A percentile compares a stretch with the other conserved stretches of the same genome.
Conservation (phyloP, 2,329 filamentous ascomycete genomes). For the Rutstroemia sp. region DNA sequence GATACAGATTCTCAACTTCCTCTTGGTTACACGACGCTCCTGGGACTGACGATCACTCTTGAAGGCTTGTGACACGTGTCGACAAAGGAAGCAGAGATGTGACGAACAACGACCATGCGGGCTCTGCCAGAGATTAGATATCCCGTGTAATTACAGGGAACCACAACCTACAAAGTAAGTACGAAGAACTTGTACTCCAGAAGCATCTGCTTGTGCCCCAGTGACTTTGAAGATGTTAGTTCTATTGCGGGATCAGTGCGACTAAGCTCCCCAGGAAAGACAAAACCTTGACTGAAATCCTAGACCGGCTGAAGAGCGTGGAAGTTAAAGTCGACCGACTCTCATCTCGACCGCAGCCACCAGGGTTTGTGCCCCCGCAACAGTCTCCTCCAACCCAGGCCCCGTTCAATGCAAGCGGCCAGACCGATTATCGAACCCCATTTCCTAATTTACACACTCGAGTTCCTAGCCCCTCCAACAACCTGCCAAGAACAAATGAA, state of each 20-base stretch:
- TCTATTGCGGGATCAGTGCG: neutral
- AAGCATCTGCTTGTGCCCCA: too few species aligned
- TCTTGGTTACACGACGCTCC: neutral
- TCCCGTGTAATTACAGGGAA: slow-evolving; percentile 53
- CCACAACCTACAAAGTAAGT: slow-evolving; percentile 56
- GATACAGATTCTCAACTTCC: neutral
- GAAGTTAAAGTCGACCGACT: slow-evolving; percentile 47
- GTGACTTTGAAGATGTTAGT: neutral
- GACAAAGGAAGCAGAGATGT: slow-evolving; percentile 55
- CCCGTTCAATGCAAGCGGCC: slow-evolving; percentile 13
- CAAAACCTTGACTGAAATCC: slow-evolving; percentile 53
- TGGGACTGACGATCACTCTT: slow-evolving; percentile 9
- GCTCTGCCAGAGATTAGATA: slow-evolving; percentile 48
- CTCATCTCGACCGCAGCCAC: slow-evolving; percentile 9
- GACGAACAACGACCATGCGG: slow-evolving; percentile 55
- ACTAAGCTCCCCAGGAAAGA: slow-evolving; percentile 43
- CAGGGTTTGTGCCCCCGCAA: slow-evolving; percentile 19
- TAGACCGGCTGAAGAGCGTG: slow-evolving; percentile 47
- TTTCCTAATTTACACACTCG: slow-evolving; percentile 15
- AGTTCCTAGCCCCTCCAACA: slow-evolving; percentile 12
- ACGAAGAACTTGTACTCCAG: neutral
- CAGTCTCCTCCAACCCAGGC: slow-evolving; percentile 22
- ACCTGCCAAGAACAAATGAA: slow-evolving; percentile 10
- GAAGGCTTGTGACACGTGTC: slow-evolving; percentile 52
- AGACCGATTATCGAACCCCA: slow-evolving; percentile 17